phyloP scores from a whole-genome alignment of 352 stramenopile species.

The Phytopythium delawarense region DNA sequence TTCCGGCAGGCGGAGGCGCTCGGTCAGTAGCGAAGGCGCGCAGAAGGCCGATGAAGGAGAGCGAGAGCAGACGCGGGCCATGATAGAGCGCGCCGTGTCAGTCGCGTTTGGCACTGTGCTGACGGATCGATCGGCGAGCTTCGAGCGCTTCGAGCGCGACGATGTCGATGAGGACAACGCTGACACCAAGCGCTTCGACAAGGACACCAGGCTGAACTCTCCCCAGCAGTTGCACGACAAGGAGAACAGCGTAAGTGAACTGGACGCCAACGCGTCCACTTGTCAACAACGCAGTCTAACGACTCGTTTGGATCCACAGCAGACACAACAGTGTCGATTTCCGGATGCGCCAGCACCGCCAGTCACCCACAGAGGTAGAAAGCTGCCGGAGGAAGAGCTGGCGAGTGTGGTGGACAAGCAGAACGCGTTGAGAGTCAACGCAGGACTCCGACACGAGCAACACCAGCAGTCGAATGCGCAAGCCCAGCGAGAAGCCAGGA shows the following conservation, averaged over 20 bases:
- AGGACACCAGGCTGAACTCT: background rate
- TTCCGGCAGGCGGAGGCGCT: background rate
- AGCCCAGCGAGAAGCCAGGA: background rate
- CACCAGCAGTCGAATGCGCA: slow-evolving; percentile 17
- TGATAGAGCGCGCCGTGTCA: slow-evolving; percentile 57
- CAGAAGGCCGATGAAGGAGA: slow-evolving; percentile 9
- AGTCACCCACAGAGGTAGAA: background rate
- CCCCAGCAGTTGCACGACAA: background rate
- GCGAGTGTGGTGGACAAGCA: slow-evolving; percentile 6
- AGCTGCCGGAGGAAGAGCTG: slow-evolving; percentile 1
- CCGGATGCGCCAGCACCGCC: background rate
- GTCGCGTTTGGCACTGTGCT: slow-evolving; percentile 31
- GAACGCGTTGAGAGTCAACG: slow-evolving; percentile 13
- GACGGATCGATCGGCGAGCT: slow-evolving; percentile 10
- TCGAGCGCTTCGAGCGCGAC: slow-evolving; percentile 1
- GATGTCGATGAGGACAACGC: background rate
- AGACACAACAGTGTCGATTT: background rate
- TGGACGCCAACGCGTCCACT: background rate
- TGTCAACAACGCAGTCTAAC: background rate
- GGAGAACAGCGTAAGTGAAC: background rate
- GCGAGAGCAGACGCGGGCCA: slow-evolving; percentile 28
- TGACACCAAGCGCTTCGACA: background rate
- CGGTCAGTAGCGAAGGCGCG: background rate
- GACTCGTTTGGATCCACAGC: background rate
- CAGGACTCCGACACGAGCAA: slow-evolving; percentile 15